Evolutionary conservation across 352 stramenopile species (phyloP), one percentile per base, ranked within the genome.

Genomic region (Thraustotheca clavata): DNA sequence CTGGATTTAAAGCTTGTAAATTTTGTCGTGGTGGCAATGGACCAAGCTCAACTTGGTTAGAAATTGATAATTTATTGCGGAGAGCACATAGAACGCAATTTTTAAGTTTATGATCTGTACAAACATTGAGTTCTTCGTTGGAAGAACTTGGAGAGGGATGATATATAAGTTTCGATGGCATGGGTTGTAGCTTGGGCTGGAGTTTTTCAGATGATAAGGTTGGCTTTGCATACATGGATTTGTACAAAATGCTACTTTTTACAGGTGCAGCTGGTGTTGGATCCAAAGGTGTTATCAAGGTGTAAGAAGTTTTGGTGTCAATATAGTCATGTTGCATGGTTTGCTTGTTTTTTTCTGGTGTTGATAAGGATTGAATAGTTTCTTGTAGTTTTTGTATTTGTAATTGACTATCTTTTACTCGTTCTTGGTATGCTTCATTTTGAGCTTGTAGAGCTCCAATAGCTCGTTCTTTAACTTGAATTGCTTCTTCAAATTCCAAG

Each of bases 61-160:
- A 52, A 14, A 11, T 31, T 24, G 43, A 31, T 3, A 7, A 24
- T 48, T 67, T 67, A 12, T 29, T 70, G 22, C 67, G 73, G 0
- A 73, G 70, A 0, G 73, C 69, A 68, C 82, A 91, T 4, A 91
- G 39, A 29, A 91, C 77, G 31, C 82, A 91, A 0, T 74, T 76
- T 14, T 77, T 73, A 3, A 89, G 69, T 18, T 73, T 82, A 63
- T 91, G 82, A 32, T 86, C 18, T 43, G 39, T 1, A 60, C 62
- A 50, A 68, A 71, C 35, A 59, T 62, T 18, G 49, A 16, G 39
- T 50, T n/a, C 39, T 24, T 48, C 20, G 1, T 11, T 27, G 31
- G 52, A 9, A 11, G 3, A 54, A 54, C 14, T 59, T 34, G 49
- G 49, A 1, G 1, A 18, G 18, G 11, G 55, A 26, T 16, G 3